Base-by-base conservation (phyloP, 768 basidiomycete genomes). In the Fomitopsis serialis region DNA sequence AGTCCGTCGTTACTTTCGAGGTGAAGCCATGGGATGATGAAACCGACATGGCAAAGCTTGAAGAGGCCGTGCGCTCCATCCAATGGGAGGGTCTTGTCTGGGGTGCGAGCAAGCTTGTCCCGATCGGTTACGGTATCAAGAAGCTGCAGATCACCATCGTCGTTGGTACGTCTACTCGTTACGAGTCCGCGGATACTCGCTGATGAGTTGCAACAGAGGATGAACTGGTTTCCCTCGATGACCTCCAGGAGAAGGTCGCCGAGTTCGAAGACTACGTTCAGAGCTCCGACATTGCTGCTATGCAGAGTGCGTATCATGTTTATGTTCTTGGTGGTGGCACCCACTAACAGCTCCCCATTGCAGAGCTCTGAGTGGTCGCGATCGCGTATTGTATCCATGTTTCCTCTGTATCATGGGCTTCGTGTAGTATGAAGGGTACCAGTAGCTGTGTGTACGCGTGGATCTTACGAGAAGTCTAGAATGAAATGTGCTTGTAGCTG, bases 21-120 rank as follows among this genome's bases (percentile, higher is more conserved):
- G 94, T 99, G 58, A 99, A 99, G 75, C 95, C 96, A 37, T 97
- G 94, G 96, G 96, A 98, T 69, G 96, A 98, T 67, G 94, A 97
- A 77, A 99, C 97, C 48, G 92, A 98, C 72, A 95, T 99, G 95
- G 79, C 66, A 42, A 89, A 76, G 48, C 78, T 98, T 62, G 96
- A 98, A 72, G 70, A 76, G 15, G 65, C 79, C 40, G 96, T 98
- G 51, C 85, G 97, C 55, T 84, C 91, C 21, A 84, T 98, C 63
- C 81, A 90, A 70, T 74, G 82, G 75, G 86, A 89, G 37, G 97
- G 97, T 66, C 87, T 99, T 54, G 80, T 98, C 46, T 99, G 97
- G 97, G 96, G 97, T 70, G 80, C 82, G 40, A 90, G 87, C 73
- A 95, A 92, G 74, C 78, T 98, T 49, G 93, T 98, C 48, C 76